phyloP scores from a whole-genome alignment of 2,329 filamentous ascomycete genomes.

The Calonectria honghensis region DNA sequence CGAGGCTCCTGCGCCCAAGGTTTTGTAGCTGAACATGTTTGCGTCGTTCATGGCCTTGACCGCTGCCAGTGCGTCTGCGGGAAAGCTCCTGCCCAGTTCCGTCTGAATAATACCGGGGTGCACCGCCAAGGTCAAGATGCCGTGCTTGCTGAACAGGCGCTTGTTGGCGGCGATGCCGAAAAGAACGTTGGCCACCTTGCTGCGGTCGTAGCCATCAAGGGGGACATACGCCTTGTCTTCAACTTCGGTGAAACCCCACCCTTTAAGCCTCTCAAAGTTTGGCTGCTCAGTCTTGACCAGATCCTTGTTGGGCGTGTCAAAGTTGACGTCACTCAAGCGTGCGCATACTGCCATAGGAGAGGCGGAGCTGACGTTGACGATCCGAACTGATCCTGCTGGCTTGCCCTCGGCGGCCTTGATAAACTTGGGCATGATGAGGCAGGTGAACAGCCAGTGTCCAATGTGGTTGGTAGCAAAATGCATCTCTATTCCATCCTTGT shows the following conservation, averaged over 20 bases:
- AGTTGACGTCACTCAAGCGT: constrained; percentile 66
- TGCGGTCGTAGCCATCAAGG: constrained; percentile 54
- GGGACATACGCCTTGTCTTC: constrained; percentile 49
- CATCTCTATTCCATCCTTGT: constrained; percentile 61
- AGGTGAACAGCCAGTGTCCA: constrained; percentile 62
- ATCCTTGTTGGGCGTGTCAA: constrained; percentile 58
- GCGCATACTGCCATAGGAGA: constrained; percentile 63
- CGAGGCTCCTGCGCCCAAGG: constrained; percentile 56
- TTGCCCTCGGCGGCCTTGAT: constrained; percentile 52
- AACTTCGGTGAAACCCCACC: constrained; percentile 44
- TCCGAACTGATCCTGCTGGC: constrained; percentile 57
- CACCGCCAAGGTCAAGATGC: constrained; percentile 57
- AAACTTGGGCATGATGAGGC: constrained; percentile 60
- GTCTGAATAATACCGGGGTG: constrained; percentile 60
- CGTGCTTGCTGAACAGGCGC: constrained; percentile 55
- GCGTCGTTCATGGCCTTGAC: constrained; percentile 44
- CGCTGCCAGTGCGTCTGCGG: constrained; percentile 36
- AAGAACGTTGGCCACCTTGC: constrained; percentile 57
- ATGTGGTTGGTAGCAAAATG: constrained; percentile 62
- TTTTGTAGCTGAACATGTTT: constrained; percentile 47
- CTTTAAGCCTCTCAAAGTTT: constrained; percentile 26
- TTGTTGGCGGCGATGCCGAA: constrained; percentile 52
- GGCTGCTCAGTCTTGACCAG: constrained; percentile 49
- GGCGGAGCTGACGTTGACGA: constrained; percentile 66
- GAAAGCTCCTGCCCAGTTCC: constrained; percentile 55